Evolutionary conservation across 2,329 filamentous ascomycete genomes (phyloP), one percentile per base, ranked within the genome.

Genomic region (Graphium sp.): DNA sequence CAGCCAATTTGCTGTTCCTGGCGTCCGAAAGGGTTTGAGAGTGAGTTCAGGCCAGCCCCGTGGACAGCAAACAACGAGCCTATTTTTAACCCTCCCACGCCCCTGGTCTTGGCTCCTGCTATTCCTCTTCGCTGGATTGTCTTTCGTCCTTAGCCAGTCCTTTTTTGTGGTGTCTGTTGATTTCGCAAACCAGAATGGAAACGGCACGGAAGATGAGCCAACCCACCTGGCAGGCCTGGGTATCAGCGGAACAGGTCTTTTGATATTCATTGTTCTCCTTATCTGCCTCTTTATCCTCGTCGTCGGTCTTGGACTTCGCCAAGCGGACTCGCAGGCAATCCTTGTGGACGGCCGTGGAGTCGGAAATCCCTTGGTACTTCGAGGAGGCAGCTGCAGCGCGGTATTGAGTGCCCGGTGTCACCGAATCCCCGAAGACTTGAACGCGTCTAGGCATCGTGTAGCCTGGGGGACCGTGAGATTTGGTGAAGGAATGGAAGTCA

Each of bases 371-470:
- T 52, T 67, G 15, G 50, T 50, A 2, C 38, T 67, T 20, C 43
- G 41, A 14, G 60, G 54, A 18, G 62, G 62, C 8, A 48, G 52
- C 23, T 66, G 62, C 45, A 62, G 58, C 34, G 62, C 60, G 7
- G 61, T 64, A n/a, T 40, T 68, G 35, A 58, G 54, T 41, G 52
- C 62, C 15, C 44, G 55, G 28, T 65, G 61, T 42, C 61, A 65
- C 32, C 45, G 52, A 5, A 36, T 40, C 18, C 37, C 42, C 6
- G 19, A 23, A 5, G 24, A 22, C 11, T 14, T 11, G 9, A n/a
- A 18, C 7, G 13, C 18, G 31, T 55, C 52, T 47, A 32, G 43
- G 35, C 31, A 45, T 37, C 38, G 43, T 16, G 42, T 66, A 6
- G 42, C 45, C 17, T 66, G 58, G 58, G 61, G 62, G 3, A 56